phyloP scores from a whole-genome alignment of 2,329 filamentous ascomycete genomes.

The Fusarium sp. region DNA sequence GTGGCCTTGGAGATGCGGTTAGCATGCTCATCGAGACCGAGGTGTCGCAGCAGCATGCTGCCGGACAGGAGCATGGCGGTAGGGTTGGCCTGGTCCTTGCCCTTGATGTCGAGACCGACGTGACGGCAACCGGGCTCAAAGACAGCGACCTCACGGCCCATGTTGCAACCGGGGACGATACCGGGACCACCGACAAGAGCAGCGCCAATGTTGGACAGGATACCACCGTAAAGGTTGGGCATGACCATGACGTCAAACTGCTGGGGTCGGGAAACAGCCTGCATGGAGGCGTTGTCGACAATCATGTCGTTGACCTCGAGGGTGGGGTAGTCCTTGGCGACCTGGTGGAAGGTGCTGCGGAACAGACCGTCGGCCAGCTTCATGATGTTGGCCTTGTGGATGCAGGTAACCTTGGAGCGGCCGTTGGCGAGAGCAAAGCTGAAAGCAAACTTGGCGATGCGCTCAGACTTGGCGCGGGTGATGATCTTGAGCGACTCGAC shows the following conservation, averaged over 20 bases:
- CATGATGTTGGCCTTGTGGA: constrained; percentile 99
- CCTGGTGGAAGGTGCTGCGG: constrained; percentile 94
- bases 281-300: constrained; percentile 99
- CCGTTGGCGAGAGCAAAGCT: constrained; percentile 98
- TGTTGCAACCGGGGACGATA: constrained; percentile 98
- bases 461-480: constrained; percentile 98
- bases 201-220: constrained; percentile 98
- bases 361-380: constrained; percentile 99
- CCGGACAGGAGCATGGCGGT: constrained; percentile 95
- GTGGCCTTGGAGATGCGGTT: constrained; percentile 95
- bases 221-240: constrained; percentile 99
- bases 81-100: constrained; percentile 99
- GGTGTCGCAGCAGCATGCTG: constrained; percentile 96
- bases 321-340: constrained; percentile 94
- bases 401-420: constrained; percentile 99
- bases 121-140: constrained; percentile 99
- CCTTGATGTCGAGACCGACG: constrained; percentile 99
- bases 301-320: constrained; percentile 99
- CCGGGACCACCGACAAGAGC: constrained; percentile 96
- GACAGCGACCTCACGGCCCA: constrained; percentile 97
- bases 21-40: constrained; percentile 97
- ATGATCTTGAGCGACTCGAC: constrained; percentile 99
- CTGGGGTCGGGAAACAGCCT: constrained; percentile 94
- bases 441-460: constrained; percentile 99
- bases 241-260: constrained; percentile 99